Percentiles rank a stretch among this genome's conserved stretches.
Conservation (phyloP, 2,329 filamentous ascomycete genomes). For the Fusarium illudens region DNA sequence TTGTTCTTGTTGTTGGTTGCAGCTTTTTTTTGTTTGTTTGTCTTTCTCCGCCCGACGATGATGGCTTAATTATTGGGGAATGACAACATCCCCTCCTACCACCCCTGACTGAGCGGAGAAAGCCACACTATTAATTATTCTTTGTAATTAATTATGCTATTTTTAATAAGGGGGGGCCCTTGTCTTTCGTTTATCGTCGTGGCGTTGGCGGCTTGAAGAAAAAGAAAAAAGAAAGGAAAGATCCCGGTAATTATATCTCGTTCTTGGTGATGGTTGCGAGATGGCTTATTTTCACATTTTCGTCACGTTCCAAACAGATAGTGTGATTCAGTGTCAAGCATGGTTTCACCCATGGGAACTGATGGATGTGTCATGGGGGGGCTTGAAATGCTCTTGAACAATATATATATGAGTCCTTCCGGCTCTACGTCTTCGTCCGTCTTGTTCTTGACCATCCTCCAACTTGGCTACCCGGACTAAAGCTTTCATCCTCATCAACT, state of each 20-base stretch:
- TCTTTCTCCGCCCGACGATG: neutral
- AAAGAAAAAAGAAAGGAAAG: neutral
- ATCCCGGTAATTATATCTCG: neutral
- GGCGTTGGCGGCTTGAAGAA: neutral
- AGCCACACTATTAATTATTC: too few relatives aligned
- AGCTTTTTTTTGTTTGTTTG: neutral
- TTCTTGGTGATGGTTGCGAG: slow-evolving; percentile 5
- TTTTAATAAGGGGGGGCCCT: neutral
- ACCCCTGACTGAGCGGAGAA: neutral
- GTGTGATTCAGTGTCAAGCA: neutral
- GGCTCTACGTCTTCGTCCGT: neutral
- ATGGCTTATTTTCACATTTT: neutral
- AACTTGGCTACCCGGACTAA: neutral
- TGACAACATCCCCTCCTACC: neutral
- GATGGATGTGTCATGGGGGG: neutral
- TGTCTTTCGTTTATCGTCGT: neutral
- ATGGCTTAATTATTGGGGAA: neutral
- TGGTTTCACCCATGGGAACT: neutral
- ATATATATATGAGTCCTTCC: neutral
- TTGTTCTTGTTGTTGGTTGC: neutral
- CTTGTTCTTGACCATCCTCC: too few relatives aligned
- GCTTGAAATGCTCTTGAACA: neutral
- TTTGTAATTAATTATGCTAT: neutral
- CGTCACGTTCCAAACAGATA: neutral
- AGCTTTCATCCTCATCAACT: neutral